A percentile compares a stretch with the other conserved stretches of the same genome.
These are phyloP conservation scores for Helianthus tuberosus DNA, from an alignment of 129 eudicot genomes.

Conservation along the genomic window DNA sequence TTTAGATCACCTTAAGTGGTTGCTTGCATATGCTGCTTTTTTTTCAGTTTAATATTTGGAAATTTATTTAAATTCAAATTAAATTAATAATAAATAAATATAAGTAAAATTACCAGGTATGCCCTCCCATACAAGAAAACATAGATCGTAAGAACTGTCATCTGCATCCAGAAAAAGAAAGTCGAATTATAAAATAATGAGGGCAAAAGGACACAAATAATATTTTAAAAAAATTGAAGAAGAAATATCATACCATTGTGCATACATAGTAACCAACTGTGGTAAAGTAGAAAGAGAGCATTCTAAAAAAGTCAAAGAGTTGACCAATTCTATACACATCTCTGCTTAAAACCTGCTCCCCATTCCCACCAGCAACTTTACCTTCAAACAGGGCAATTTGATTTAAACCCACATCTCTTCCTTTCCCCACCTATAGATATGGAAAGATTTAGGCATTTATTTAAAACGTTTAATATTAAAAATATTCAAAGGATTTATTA, in stretches of 20 bases:
- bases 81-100: neutral
- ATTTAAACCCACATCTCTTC: slow-evolving; percentile 96
- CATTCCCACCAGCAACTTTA: slow-evolving; percentile 98
- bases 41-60: slow-evolving; percentile 3
- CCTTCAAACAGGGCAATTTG: slow-evolving; percentile 98
- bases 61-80: neutral
- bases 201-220: neutral
- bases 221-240: neutral
- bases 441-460: slow-evolving; percentile 15
- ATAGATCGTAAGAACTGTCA: slow-evolving; percentile 94
- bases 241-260: slow-evolving; percentile 72
- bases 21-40: neutral
- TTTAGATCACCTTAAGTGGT: slow-evolving; percentile 1
- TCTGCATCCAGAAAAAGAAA: slow-evolving; percentile 56
- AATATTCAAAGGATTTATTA: neutral
- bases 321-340: slow-evolving; percentile 94
- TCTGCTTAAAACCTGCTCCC: slow-evolving; percentile 96
- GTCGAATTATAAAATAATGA: slow-evolving; percentile 17
- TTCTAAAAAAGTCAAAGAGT: slow-evolving; percentile 94
- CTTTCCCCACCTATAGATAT: slow-evolving; percentile 84
- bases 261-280: slow-evolving; percentile 94
- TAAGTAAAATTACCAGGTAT: slow-evolving; percentile 59
- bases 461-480: neutral
- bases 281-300: slow-evolving; percentile 92
- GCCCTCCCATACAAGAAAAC: slow-evolving; percentile 92